phyloP scores from a whole-genome alignment of 768 basidiomycete genomes.

The Tulasnella sp. region DNA sequence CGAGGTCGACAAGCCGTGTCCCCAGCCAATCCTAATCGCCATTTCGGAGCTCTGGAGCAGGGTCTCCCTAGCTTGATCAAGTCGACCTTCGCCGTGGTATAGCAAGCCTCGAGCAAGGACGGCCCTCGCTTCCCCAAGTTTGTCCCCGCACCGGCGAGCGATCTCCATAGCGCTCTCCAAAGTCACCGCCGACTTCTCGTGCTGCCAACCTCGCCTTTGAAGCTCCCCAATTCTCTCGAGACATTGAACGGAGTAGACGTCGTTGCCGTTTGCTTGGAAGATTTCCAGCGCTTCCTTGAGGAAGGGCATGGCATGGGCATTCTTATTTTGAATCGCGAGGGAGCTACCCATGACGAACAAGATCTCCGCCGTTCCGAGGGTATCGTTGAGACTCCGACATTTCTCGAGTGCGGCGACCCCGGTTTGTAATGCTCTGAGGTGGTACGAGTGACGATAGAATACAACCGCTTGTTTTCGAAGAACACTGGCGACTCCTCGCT shows the following conservation, averaged over 20 bases:
- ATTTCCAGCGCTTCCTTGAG: not conserved
- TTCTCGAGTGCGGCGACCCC: not conserved
- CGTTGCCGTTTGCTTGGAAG: not conserved
- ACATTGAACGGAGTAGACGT: not conserved
- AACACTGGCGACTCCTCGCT: not conserved
- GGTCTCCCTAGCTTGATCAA: no score
- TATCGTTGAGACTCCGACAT: not conserved
- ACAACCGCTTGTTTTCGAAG: not conserved
- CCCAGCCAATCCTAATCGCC: no score
- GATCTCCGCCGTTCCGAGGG: not conserved
- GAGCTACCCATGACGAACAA: not conserved
- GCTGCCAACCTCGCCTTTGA: not conserved
- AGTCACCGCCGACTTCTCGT: not conserved
- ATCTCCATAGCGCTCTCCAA: not conserved
- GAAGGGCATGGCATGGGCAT: not conserved
- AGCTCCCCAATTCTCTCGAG: not conserved
- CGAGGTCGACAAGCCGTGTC: not conserved
- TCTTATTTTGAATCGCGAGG: not conserved
- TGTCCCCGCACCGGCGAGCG: not conserved
- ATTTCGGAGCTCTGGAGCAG: no score
- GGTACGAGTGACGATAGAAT: not conserved
- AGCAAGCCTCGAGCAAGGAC: no score
- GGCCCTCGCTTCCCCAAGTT: not conserved
- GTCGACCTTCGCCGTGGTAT: no score
- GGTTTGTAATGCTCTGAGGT: not conserved